Evolutionary conservation across 768 basidiomycete genomes (phyloP), one percentile per base, ranked within the genome.

Genomic region (Kwoniella bestiolae): DNA sequence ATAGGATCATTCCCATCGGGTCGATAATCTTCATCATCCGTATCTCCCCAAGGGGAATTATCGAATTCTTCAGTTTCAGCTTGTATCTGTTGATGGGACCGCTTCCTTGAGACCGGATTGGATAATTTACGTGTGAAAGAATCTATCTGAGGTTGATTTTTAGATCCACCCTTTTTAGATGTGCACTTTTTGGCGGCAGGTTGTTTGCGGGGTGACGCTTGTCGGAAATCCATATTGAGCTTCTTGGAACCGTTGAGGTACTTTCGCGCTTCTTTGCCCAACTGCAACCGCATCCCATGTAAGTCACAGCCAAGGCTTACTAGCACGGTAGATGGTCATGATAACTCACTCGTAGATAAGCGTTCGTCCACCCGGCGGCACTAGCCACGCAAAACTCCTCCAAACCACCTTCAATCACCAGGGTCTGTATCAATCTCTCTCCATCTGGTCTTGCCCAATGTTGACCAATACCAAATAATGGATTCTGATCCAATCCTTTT

Each of bases 371-470:
- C 1, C 83, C 82, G 14, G 74, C 75, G 0, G 61, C 64, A 65
- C 85, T 84, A 16, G 83, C 84, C 21, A 81, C 80, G 32, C 84
- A 80, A n/a, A 85, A 83, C 51, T 85, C 83, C 50, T 83, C 82
- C 44, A 92, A 78, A 18, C 85, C 83, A 5, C 86, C 84, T 61
- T 86, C 80, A 28, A 83, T 82, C 23, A 85, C 67, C 14, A 92
- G 83, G 26, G 84, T 83, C 68, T 85, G 84, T 70, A 92, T 84
- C 65, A 91, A 83, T 8, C 89, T 84, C 50, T 93, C 91, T 9
- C 86, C 71, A 46, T 89, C 84, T 2, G 83, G 79, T 46, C 88
- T 69, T 9, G 84, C 71, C 69, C 83, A 83, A 31, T 87, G 87
- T 1, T 83, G 83, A 1, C 79, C 80, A 7, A 41, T 14, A 0